Evolutionary conservation across 768 basidiomycete species (phyloP).

Genomic region (Rhodotorula kratochvilovae): DNA sequence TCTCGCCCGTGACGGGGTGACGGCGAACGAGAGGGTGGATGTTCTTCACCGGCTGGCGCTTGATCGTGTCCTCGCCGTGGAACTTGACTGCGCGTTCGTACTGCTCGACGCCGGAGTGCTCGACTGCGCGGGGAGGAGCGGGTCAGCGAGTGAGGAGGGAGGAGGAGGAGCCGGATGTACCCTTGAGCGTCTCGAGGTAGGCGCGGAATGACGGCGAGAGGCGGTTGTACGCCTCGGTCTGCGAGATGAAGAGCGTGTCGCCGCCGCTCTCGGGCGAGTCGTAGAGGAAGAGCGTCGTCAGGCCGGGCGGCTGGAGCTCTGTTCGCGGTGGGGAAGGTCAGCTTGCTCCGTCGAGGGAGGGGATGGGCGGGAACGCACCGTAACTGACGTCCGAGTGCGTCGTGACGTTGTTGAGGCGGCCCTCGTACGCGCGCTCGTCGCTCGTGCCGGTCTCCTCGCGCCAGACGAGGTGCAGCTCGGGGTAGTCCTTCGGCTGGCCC

Average conservation of each 20-base stretch:
- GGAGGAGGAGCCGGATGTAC: too few species aligned
- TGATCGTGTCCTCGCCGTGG: conserved; percentile 67
- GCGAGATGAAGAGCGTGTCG: conserved; percentile 53
- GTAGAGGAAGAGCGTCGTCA: conserved; percentile 74
- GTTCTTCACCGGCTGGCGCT: conserved; percentile 76
- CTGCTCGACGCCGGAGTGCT: conserved; percentile 78
- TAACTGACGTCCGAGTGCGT: conserved; percentile 55
- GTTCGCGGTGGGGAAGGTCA: too few species aligned
- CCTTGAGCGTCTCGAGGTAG: conserved; percentile 68
- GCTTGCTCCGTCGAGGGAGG: too few species aligned
- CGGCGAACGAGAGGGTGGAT: conserved; percentile 70
- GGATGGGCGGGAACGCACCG: conserved; percentile 46
- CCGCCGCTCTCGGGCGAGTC: conserved; percentile 57
- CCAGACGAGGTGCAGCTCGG: conserved; percentile 77
- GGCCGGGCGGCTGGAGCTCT: conserved; percentile 72
- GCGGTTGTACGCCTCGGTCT: conserved; percentile 64
- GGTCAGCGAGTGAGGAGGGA: too few species aligned
- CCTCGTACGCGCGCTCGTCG: conserved; percentile 55
- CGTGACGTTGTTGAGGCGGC: conserved; percentile 56
- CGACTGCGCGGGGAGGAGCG: conserved; percentile 48
- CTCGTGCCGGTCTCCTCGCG: conserved; percentile 66
- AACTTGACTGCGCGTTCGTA: conserved; percentile 68
- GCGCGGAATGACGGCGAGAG: conserved; percentile 71
- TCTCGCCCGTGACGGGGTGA: conserved; percentile 82
- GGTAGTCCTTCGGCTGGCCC: conserved; percentile 67